Base-by-base conservation (phyloP, 345 rosid species). In the Clarkia xantiana region DNA sequence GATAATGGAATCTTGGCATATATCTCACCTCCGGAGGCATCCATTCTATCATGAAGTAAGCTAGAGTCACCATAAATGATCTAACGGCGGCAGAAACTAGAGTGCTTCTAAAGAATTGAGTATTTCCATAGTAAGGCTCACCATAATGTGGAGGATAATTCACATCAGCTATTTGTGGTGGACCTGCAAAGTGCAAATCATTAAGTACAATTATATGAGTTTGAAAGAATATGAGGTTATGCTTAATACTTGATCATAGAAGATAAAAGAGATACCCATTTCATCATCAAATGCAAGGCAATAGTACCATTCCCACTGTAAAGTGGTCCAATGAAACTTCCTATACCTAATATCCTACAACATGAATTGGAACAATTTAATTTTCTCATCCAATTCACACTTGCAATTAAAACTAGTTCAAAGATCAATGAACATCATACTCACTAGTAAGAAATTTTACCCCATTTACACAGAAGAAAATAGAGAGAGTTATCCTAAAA, bases 41-140 rank as follows among this genome's bases (percentile, higher is more conserved):
- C 98, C 98, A 91, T 45, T 86, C 98, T 51, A 79, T 93, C 98
- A 71, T 91, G 98, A 58, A 91, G 98, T 75, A 91, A 36, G 59
- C 86, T 75, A 54, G 98, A 83, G 76, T 91, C 98, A 53, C 84
- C 80, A 43, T 81, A 90, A 61, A 91, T 16, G 98, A 80, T 78
- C 98, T 77, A 67, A 91, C 96, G 0, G 94, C 75, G 67, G 98
- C 91, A 54, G 83, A 93, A 65, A 81, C 86, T 52, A 91, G 60
- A 11, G 85, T 86, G 72, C 85, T 83, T 61, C 86, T 74, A 56
- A 91, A 91, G 71, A 44, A 86, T 44, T 94, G 82, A 11, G 98
- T 91, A 61, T 86, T 90, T 55, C 97, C 98, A 70, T 91, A 96
- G 61, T 91, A 86, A 64, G 98, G 96, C 71, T 91, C 98, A 29